These are phyloP conservation scores for Amesomyces nigricolor DNA, from an alignment of 2,329 filamentous ascomycete species.

Conservation along the genomic window DNA sequence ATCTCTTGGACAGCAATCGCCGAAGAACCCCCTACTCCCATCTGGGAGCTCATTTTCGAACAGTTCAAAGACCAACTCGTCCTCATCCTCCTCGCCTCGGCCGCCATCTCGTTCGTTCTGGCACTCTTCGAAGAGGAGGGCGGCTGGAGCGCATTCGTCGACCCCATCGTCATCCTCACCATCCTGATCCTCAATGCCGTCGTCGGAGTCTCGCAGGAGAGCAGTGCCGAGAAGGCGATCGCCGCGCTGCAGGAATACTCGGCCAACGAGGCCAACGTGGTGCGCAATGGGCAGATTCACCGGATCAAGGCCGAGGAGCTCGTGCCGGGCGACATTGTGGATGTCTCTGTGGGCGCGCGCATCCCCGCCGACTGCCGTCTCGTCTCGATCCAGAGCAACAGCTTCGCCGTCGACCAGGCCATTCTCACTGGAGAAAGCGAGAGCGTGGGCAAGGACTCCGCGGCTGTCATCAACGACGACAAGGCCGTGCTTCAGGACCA, in stretches of 20 bases:
- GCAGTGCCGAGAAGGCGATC: constrained; percentile 96
- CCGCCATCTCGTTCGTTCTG: constrained; percentile 86
- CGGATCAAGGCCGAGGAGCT: constrained; percentile 93
- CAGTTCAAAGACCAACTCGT: constrained; percentile 99
- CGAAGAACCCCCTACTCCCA: constrained; percentile 89
- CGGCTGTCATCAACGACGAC: constrained; percentile 61
- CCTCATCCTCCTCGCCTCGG: constrained; percentile 87
- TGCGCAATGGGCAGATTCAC: constrained; percentile 72
- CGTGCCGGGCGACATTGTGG: constrained; percentile 88
- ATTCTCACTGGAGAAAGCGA: constrained; percentile 97
- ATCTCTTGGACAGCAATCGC: constrained; percentile 44
- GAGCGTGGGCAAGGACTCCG: constrained; percentile 81
- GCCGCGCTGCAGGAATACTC: constrained; percentile 98
- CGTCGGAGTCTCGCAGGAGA: constrained; percentile 97
- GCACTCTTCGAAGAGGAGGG: constrained; percentile 90
- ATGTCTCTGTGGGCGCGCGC: constrained; percentile 82
- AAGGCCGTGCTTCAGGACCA: constrained; percentile 96
- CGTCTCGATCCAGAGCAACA: constrained; percentile 90
- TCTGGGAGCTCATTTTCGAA: constrained; percentile 95
- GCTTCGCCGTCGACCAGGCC: constrained; percentile 92
- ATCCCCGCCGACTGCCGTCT: constrained; percentile 93
- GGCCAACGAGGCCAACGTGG: constrained; percentile 91
- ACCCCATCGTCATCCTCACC: constrained; percentile 93
- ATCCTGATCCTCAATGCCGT: constrained; percentile 95
- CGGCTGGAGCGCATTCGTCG: constrained; percentile 95